phyloP scores from a whole-genome alignment of 495 filamentous ascomycete species.

The Ramalina peruviana region DNA sequence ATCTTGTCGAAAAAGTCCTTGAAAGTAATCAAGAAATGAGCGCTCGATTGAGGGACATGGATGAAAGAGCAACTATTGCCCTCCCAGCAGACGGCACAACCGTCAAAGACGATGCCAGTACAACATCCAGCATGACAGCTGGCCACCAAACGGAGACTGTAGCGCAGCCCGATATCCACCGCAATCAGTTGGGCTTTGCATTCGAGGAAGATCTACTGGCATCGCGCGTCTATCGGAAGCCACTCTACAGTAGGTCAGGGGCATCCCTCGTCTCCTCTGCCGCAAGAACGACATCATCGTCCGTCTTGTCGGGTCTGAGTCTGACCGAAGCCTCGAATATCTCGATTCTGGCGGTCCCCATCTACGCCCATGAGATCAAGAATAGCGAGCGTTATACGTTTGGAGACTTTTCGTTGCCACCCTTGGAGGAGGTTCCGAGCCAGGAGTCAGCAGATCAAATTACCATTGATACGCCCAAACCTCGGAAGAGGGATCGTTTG shows the following conservation, averaged over 20 bases:
- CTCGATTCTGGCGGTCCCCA: neutral
- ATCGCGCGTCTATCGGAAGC: slow-evolving; percentile 1
- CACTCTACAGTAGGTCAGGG: neutral
- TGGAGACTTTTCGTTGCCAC: neutral
- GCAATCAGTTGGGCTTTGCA: slow-evolving; percentile 1
- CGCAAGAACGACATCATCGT: neutral
- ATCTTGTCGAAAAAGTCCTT: neutral
- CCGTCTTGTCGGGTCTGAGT: neutral
- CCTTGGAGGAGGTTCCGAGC: neutral
- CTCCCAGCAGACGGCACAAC: neutral
- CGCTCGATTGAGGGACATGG: neutral
- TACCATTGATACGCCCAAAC: neutral
- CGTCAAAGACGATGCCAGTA: neutral
- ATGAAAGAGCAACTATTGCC: neutral
- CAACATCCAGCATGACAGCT: neutral
- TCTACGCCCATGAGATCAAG: neutral
- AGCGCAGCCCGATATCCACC: neutral
- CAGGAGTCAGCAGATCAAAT: neutral
- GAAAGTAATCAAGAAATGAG: neutral
- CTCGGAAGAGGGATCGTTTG: neutral
- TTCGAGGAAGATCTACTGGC: slow-evolving; percentile 4
- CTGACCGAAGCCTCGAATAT: slow-evolving; percentile 1
- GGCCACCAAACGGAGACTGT: neutral
- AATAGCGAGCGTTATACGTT: neutral
- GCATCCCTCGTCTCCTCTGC: neutral